These are phyloP conservation scores for Cladosporium sp. DNA, from an alignment of 2,329 filamentous ascomycete genomes.

Conservation along the genomic window DNA sequence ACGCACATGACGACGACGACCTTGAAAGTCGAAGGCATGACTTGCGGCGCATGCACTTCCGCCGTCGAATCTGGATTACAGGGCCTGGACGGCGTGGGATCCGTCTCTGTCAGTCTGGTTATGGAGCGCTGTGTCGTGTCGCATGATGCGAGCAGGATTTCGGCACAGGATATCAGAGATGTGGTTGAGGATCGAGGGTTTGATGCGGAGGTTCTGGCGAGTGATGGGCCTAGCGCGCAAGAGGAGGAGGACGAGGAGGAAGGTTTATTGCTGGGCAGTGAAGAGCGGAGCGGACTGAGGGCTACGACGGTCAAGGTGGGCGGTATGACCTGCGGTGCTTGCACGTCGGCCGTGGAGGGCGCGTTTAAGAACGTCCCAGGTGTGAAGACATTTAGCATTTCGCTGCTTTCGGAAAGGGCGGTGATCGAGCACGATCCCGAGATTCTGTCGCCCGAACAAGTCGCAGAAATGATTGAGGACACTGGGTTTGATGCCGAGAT, in stretches of 20 bases:
- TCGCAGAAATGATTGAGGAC: conserved; percentile 85
- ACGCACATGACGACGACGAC: conserved; percentile 80
- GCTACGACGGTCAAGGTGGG: conserved; percentile 88
- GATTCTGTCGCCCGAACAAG: conserved; percentile 66
- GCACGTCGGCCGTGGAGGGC: conserved; percentile 90
- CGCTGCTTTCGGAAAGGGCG: conserved; percentile 91
- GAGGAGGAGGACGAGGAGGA: conserved; percentile 18
- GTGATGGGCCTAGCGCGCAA: conserved; percentile 25
- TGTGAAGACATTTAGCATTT: conserved; percentile 82
- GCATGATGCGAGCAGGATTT: conserved; percentile 73
- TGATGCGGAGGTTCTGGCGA: conserved; percentile 60
- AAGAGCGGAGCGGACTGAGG: conserved; percentile 53
- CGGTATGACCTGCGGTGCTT: conserved; percentile 85
- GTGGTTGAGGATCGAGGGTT: conserved; percentile 91
- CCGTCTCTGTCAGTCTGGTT: conserved; percentile 85
- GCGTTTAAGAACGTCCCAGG: conserved; percentile 81
- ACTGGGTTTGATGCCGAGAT: conserved; percentile 87
- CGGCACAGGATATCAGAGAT: conserved; percentile 72
- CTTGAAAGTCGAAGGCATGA: conserved; percentile 79
- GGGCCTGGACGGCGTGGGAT: conserved; percentile 73
- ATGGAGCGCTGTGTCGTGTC: conserved; percentile 93
- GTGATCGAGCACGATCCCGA: conserved; percentile 83
- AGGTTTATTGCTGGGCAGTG: conserved; percentile 41
- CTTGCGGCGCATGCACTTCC: conserved; percentile 89
- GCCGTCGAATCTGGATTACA: conserved; percentile 87